Base-by-base conservation (phyloP, 352 stramenopile species). In the Pythium vanterpoolii region DNA sequence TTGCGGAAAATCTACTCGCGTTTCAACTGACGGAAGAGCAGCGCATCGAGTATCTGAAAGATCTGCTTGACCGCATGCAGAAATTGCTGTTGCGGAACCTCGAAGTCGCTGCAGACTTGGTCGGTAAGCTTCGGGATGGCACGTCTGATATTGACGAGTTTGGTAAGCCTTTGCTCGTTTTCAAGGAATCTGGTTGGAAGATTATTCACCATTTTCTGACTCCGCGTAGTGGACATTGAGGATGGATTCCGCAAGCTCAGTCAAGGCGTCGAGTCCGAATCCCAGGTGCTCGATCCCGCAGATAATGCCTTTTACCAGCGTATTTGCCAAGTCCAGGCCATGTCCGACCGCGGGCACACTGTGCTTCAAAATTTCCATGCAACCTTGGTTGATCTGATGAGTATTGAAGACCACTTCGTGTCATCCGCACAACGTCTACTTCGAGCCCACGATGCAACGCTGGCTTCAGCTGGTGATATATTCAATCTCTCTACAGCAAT, bases 1-100 rank as follows among this genome's bases (percentile, higher is more conserved):
- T 86, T 36, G 82, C 83, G 38, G 84, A 92, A 27, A 94, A 94
- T 34, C 50, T 94, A 10, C 68, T 81, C 21, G 84, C 80, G 4
- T 90, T 94, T 56, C 82, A 94, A 55, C 68, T 94, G 7, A 94
- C 84, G 27, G 84, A 94, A 65, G 84, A 94, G 46, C 84, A 92
- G 49, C 78, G 84, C 3, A 69, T 94, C 1, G 84, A 90, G 38
- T 94, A 90, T 42, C 61, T 94, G 18, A 86, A 86, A 45, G 80
- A 92, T 62, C 48, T 94, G 24, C 54, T 94, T 7, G 30, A 89
- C n/a, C 79, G 82, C 3, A 74, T 81, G 53, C 73, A 90, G 63
- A 85, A 83, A 28, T 68, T 74, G 7, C 75, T 87, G 40, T 55
- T 81, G 11, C 66, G 52, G 11, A 77, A 79, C 52, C 76, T 86